phyloP scores from a whole-genome alignment of 805 yeast genomes.

The Komagataella ulmi region DNA sequence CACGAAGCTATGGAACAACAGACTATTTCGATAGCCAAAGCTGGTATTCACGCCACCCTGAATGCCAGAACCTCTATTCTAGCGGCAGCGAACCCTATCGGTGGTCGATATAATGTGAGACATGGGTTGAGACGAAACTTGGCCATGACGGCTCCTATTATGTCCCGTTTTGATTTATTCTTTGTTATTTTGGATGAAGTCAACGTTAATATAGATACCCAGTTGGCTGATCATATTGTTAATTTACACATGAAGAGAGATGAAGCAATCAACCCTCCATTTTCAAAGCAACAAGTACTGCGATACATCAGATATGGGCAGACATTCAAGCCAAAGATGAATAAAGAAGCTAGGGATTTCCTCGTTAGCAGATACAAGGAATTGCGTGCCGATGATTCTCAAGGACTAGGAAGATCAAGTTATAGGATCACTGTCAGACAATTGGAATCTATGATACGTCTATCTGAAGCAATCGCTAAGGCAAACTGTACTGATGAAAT shows the following conservation, averaged over 20 bases:
- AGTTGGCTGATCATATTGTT: constrained; percentile 85
- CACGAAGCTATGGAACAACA: constrained; percentile 99
- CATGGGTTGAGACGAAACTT: constrained; percentile 73
- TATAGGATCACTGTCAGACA: constrained; percentile 96
- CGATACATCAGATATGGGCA: constrained; percentile 86
- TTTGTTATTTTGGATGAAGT: constrained; percentile 93
- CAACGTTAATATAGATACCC: constrained; percentile 81
- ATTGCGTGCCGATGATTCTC: constrained; percentile 80
- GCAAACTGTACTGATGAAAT: constrained; percentile 90
- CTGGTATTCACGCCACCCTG: constrained; percentile 95
- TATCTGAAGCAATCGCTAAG: constrained; percentile 92
- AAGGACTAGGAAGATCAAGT: constrained; percentile 72
- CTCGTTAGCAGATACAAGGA: constrained; percentile 74
- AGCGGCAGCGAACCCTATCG: constrained; percentile 98
- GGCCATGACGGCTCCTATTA: constrained; percentile 95
- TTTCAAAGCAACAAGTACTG: constrained; percentile 72
- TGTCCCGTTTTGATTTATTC: constrained; percentile 94
- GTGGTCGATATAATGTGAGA: constrained; percentile 91
- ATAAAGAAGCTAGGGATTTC: constrained; percentile 64
- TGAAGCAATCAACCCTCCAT: constrained; percentile 83
- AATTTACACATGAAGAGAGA: constrained; percentile 86
- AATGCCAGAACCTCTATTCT: constrained; percentile 93
- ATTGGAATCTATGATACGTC: constrained; percentile 83
- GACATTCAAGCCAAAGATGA: constrained; percentile 84
- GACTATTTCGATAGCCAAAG: constrained; percentile 95